Evolutionary conservation across 139 green algal genomes (phyloP).

Genomic region (Nannochloris sp.): DNA sequence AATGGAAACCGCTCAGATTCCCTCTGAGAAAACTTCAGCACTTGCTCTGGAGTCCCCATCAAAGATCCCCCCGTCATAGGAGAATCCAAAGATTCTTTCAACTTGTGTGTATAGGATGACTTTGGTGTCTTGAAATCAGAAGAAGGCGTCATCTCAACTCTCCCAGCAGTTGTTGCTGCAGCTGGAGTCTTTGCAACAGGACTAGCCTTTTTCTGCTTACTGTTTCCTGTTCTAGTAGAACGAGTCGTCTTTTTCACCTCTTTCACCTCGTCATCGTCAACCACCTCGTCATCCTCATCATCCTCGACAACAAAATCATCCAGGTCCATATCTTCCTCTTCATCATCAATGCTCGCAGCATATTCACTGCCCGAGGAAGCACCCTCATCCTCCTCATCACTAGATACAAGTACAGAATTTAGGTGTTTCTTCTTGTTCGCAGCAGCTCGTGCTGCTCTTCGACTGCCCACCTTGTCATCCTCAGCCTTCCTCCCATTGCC

Average conservation of each 20-base stretch:
- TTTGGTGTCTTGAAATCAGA: no score
- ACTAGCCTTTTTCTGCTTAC: conserved; percentile 12
- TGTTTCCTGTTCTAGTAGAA: conserved; percentile 15
- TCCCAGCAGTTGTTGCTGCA: not conserved
- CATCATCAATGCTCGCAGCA: conserved; percentile 13
- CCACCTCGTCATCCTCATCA: conserved; percentile 4
- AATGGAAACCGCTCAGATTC: conserved; percentile 56
- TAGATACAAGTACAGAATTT: not conserved
- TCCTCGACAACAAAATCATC: conserved; percentile 13
- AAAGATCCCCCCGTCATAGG: no score
- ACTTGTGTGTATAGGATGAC: no score
- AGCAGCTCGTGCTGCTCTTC: not conserved
- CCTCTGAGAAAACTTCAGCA: conserved; percentile 32
- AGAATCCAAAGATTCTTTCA: no score
- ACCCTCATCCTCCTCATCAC: not conserved
- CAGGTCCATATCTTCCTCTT: conserved; percentile 11
- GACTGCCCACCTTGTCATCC: not conserved
- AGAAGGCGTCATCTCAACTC: no score
- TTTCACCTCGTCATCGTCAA: conserved; percentile 16
- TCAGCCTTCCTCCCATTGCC: no score
- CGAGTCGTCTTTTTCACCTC: not conserved
- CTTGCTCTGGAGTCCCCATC: no score
- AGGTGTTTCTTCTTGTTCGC: not conserved
- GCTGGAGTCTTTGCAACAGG: not conserved
- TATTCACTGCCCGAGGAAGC: conserved; percentile 19